Percentiles rank a stretch among this genome's conserved stretches.
Conservation (phyloP, 2,329 filamentous ascomycete genomes). For the Epichloe baconii region DNA sequence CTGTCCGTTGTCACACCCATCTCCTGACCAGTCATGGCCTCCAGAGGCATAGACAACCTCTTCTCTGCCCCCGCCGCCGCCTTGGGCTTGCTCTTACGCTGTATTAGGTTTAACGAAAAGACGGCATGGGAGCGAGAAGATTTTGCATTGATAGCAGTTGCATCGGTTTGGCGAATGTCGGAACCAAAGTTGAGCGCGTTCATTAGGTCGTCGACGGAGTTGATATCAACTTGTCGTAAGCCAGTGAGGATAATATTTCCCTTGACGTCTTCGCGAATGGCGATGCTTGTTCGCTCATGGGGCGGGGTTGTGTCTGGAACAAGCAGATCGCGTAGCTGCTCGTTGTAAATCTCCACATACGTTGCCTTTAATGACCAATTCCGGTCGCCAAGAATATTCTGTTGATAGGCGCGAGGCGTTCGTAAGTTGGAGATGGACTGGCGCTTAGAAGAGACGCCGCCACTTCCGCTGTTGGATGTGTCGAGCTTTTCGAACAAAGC, state of each 20-base stretch:
- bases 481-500: conserved; percentile 82
- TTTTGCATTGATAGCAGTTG: conserved; percentile 93
- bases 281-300: conserved; percentile 65
- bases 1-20: conserved; percentile 79
- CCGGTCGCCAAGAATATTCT: conserved; percentile 47
- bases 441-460: conserved; percentile 37
- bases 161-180: conserved; percentile 87
- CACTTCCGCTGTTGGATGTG: conserved; percentile 36
- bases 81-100: conserved; percentile 55
- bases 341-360: conserved; percentile 97
- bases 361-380: conserved; percentile 88
- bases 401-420: conserved; percentile 58
- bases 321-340: conserved; percentile 82
- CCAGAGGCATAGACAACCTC: conserved; percentile 73
- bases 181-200: conserved; percentile 86
- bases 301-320: conserved; percentile 58
- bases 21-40: conserved; percentile 55
- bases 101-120: conserved; percentile 86
- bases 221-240: conserved; percentile 74
- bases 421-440: conserved; percentile 49
- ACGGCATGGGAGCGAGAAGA: conserved; percentile 96
- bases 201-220: conserved; percentile 83
- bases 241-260: conserved; percentile 91
- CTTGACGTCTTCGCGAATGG: conserved; percentile 86
- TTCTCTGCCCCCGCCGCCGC: conserved; percentile 54